Base-by-base conservation (phyloP, 2,329 filamentous ascomycete genomes). In the Orbilia ellipsospora region DNA sequence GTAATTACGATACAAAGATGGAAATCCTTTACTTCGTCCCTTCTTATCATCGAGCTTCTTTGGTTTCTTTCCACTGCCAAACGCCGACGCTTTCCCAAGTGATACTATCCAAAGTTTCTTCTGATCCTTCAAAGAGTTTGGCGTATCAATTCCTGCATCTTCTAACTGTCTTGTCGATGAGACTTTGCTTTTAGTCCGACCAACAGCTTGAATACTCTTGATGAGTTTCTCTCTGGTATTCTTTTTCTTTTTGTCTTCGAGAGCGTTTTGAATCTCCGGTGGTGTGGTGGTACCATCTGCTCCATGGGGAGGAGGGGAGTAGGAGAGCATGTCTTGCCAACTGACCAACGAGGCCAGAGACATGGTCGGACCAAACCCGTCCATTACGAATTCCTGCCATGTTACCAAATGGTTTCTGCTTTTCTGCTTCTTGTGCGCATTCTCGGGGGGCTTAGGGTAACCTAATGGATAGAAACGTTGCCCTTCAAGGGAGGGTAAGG, bases 331-430 rank as follows among this genome's bases (percentile, higher is more conserved):
- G 44, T 74, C 70, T 48, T 74, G 48, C 70, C 70, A 74, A 40
- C 70, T 74, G 15, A 74, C 70, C 6, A 74, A 31, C 18, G 70
- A 74, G 12, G 70, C 62, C 44, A 74, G 52, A 12, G 70, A 74
- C 59, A 63, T 63, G 8, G 70, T 74, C 4, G 70, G 63, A 28
- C 63, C 63, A 16, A 74, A 74, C 7, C 63, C 63, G 10, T 74
- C 70, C 45, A 74, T 61, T 4, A 64, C 63, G 18, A 74, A 74
- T 18, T 74, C 70, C 20, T 74, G 70, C 70, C 70, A 74, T 67
- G 70, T 74, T 54, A 74, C 3, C 23, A 67, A 61, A 31, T 63
- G 52, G 18, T 15, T 60, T 23, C 57, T 57, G 16, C 50, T 51
- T 42, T 16, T 63, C 12, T 26, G 54, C 16, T 23, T 44, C 12